Percentiles rank a stretch among this genome's conserved stretches.
These are phyloP conservation scores for Wickerhamiella bombiphila DNA, from an alignment of 805 yeast species.

Conservation along the genomic window DNA sequence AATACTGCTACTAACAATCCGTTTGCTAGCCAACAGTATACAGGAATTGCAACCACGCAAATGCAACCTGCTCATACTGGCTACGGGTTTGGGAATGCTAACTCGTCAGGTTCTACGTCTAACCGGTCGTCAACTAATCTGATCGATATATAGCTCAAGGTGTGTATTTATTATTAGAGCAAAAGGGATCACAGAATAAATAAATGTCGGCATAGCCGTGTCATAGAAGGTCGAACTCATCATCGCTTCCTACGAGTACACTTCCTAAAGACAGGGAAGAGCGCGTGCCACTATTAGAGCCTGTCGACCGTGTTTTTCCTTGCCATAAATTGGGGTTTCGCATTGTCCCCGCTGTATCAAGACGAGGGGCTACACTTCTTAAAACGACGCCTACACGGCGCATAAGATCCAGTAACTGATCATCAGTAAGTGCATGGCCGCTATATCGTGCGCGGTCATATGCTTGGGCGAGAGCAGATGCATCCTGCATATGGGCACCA, in stretches of 20 bases:
- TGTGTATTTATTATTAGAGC: neutral
- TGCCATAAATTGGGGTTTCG: too few relatives aligned
- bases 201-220: too few relatives aligned
- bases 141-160: constrained; percentile 18
- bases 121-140: constrained; percentile 14
- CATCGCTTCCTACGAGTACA: too few relatives aligned
- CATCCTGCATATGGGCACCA: constrained; percentile 7
- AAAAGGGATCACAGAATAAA: too few relatives aligned
- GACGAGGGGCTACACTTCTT: too few relatives aligned
- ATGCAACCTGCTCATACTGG: constrained; percentile 82
- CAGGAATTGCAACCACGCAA: constrained; percentile 51
- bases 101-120: too few relatives aligned
- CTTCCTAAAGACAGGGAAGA: too few relatives aligned
- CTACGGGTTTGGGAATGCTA: constrained; percentile 81
- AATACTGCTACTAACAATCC: constrained; percentile 35
- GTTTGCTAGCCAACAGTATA: constrained; percentile 47
- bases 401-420: constrained; percentile 48
- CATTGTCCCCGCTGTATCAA: too few relatives aligned
- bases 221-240: too few relatives aligned
- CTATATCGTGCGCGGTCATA: constrained; percentile 63
- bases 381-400: too few relatives aligned
- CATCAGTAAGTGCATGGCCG: constrained; percentile 41
- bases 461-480: constrained; percentile 29
- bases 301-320: too few relatives aligned
- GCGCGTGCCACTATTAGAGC: too few relatives aligned